Conservation (phyloP, 106 monocot species). For the Acorus gramineus region DNA sequence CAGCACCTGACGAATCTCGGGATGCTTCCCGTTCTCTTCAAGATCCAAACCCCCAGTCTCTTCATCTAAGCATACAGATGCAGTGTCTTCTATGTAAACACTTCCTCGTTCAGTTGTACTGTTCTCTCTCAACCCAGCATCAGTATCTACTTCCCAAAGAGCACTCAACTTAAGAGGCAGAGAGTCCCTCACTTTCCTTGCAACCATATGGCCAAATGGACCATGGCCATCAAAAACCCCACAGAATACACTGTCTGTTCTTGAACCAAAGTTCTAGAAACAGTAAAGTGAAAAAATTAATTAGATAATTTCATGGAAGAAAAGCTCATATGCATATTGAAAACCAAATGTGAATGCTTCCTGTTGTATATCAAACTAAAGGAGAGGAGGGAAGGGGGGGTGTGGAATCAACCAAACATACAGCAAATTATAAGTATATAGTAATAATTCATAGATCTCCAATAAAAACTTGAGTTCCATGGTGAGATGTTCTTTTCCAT, state of each 20-base stretch:
- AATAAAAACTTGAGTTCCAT: too few species aligned
- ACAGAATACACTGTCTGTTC: slow-evolving; percentile 28
- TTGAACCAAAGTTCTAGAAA: slow-evolving; percentile 34
- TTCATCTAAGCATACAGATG: slow-evolving; percentile 12
- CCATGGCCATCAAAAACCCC: slow-evolving; percentile 49
- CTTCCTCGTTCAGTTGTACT: slow-evolving; percentile 1
- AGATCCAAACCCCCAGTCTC: slow-evolving; percentile 3
- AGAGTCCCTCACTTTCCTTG: slow-evolving; percentile 31
- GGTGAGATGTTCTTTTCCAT: too few species aligned
- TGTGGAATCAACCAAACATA: too few species aligned
- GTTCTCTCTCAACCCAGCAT: slow-evolving; percentile 8
- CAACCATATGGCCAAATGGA: slow-evolving; percentile 36
- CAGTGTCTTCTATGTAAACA: slow-evolving; percentile 14
- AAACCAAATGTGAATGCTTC: too few species aligned
- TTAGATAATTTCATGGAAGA: background rate
- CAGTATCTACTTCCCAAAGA: slow-evolving; percentile 18
- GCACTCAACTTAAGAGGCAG: slow-evolving; percentile 28
- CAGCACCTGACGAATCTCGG: slow-evolving; percentile 14
- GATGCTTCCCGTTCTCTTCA: slow-evolving; percentile 12
- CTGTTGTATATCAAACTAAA: too few species aligned
- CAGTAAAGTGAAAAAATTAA: background rate
- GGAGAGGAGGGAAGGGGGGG: too few species aligned
- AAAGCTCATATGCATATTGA: too few species aligned
- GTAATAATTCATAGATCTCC: too few species aligned
- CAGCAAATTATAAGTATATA: too few species aligned